Percentiles rank a stretch among this genome's conserved stretches.
Evolutionary conservation across 768 basidiomycete species (phyloP).

Genomic region (Strobilomyces echinocephalus): DNA sequence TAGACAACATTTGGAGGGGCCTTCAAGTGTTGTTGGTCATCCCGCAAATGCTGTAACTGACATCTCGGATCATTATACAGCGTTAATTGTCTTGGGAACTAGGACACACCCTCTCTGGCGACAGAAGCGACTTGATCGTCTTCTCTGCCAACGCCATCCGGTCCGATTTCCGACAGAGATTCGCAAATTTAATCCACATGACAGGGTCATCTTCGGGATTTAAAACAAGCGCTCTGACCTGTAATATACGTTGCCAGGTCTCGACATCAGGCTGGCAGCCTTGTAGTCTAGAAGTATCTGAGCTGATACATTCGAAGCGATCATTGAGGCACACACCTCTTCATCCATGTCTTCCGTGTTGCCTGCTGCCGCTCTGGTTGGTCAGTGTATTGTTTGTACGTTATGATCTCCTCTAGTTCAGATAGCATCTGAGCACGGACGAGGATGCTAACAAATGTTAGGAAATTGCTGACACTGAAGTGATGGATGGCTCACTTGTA

Average conservation of each 20-base stretch:
- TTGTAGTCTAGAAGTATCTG: conserved; percentile 54
- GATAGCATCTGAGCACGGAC: conserved; percentile 98
- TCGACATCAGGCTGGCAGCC: conserved; percentile 98
- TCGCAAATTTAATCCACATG: conserved; percentile 99
- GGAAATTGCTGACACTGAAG: not conserved
- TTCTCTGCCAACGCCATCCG: conserved; percentile 95
- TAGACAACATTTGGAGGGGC: conserved; percentile 96
- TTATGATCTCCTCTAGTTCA: conserved; percentile 95
- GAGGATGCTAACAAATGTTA: conserved; percentile 59
- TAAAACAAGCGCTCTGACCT: conserved; percentile 90
- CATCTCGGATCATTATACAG: conserved; percentile 1
- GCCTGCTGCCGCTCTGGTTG: conserved; percentile 88
- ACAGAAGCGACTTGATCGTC: conserved; percentile 87
- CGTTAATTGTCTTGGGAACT: not conserved
- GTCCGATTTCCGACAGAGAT: conserved; percentile 92
- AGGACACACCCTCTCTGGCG: conserved; percentile 57
- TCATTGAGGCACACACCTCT: conserved; percentile 51
- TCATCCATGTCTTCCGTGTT: conserved; percentile 96
- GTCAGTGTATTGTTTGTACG: conserved; percentile 91
- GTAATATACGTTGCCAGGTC: conserved; percentile 96
- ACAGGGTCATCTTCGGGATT: conserved; percentile 90
- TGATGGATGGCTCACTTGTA: conserved; percentile 68
- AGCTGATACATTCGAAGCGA: not conserved
- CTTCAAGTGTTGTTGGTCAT: conserved; percentile 51
- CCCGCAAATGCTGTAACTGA: conserved; percentile 44